Conservation (phyloP, 176 grass and related monocot species). For the Oryza rufipogon region DNA sequence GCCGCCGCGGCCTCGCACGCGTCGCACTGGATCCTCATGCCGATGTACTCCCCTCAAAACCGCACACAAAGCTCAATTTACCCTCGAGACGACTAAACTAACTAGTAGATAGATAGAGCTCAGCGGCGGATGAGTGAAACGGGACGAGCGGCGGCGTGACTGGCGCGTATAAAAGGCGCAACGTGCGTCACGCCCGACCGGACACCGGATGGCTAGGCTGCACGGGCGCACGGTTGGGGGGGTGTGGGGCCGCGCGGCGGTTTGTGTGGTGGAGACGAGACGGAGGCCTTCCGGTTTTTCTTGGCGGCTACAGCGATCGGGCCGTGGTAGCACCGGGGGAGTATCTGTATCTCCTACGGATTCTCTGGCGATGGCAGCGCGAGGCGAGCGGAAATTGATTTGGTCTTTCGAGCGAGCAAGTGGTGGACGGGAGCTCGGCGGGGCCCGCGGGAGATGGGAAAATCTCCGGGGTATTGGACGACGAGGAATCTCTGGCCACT, state of each 20-base stretch:
- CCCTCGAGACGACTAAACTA: background rate
- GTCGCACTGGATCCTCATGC: constrained; percentile 88
- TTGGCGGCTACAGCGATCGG: background rate
- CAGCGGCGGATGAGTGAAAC: background rate
- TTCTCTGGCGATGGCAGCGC: background rate
- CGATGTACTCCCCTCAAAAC: background rate
- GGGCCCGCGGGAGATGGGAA: background rate
- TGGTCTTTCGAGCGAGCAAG: background rate
- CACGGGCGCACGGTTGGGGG: background rate
- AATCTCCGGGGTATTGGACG: constrained; percentile 21
- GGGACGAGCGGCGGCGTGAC: background rate
- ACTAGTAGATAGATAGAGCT: background rate
- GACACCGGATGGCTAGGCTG: background rate
- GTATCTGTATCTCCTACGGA: constrained; percentile 1
- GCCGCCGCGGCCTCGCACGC: constrained; percentile 72
- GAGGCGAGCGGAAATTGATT: constrained; percentile 28
- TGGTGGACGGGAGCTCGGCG: constrained; percentile 7
- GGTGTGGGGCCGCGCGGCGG: background rate
- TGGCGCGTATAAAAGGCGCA: constrained; percentile 35
- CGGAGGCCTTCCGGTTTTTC: background rate
- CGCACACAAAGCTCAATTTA: background rate
- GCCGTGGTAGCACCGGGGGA: background rate
- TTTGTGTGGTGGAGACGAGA: constrained; percentile 34
- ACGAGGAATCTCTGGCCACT: constrained; percentile 21
- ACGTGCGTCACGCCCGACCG: constrained; percentile 11